phyloP scores from a whole-genome alignment of 176 grass and related monocot species.

The barley (Hordeum vulgare) region MorexV3_pseudomolecules_assembly NC_058518.1:271858413-271858912 shows the following conservation, averaged over 20 bases:
- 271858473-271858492: background rate
- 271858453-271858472: background rate
- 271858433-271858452: background rate
- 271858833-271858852: no score
- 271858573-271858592: slow-evolving; percentile 15
- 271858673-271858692: slow-evolving; percentile 80
- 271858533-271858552: background rate
- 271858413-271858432: background rate
- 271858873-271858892: no score
- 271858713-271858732: background rate
- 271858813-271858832: no score
- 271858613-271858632: slow-evolving; percentile 93
- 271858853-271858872: no score
- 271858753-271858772: background rate
- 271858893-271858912: no score
- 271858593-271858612: slow-evolving; percentile 57
- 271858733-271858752: background rate
- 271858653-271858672: slow-evolving; percentile 83
- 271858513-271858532: background rate
- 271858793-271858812: no score
- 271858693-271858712: background rate
- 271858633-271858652: slow-evolving; percentile 85
- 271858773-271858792: no score
- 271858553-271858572: background rate
- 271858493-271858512: background rate